Percentiles rank a stretch among this genome's conserved stretches.
These are phyloP conservation scores for Davidsoniella neocaledoniae DNA, from an alignment of 2,329 filamentous ascomycete species.

Conservation along the genomic window DNA sequence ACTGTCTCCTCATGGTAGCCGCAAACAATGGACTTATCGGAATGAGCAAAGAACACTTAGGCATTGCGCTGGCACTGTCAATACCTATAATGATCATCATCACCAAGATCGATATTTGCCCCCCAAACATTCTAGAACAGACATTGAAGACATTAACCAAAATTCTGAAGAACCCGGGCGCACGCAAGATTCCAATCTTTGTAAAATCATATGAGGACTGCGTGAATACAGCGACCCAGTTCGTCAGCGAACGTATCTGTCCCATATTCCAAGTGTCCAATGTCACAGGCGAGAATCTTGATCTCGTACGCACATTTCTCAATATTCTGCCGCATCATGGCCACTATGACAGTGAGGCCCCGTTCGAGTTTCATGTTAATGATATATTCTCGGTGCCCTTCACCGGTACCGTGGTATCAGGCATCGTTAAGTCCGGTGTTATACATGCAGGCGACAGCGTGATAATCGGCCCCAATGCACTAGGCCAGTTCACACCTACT, in stretches of 20 bases:
- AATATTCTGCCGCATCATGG: constrained; percentile 93
- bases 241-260: constrained; percentile 87
- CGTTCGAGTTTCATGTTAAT: constrained; percentile 91
- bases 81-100: constrained; percentile 96
- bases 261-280: constrained; percentile 98
- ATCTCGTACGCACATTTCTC: constrained; percentile 79
- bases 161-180: constrained; percentile 85
- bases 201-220: constrained; percentile 85
- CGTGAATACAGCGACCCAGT: constrained; percentile 88
- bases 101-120: constrained; percentile 97
- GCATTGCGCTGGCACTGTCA: constrained; percentile 84
- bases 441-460: constrained; percentile 83
- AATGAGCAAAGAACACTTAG: constrained; percentile 96
- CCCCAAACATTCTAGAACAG: constrained; percentile 84
- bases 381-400: constrained; percentile 97
- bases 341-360: constrained; percentile 71
- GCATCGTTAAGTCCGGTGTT: constrained; percentile 75
- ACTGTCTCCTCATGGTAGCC: constrained; percentile 94
- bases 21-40: constrained; percentile 94
- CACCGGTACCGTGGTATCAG: constrained; percentile 88
- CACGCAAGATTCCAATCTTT: constrained; percentile 88
- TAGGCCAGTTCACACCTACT: constrained; percentile 78
- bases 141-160: constrained; percentile 82
- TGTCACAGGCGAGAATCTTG: constrained; percentile 80
- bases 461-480: constrained; percentile 73